Conservation (phyloP, 179 eudicot species). For the Drosera spatulata region DNA sequence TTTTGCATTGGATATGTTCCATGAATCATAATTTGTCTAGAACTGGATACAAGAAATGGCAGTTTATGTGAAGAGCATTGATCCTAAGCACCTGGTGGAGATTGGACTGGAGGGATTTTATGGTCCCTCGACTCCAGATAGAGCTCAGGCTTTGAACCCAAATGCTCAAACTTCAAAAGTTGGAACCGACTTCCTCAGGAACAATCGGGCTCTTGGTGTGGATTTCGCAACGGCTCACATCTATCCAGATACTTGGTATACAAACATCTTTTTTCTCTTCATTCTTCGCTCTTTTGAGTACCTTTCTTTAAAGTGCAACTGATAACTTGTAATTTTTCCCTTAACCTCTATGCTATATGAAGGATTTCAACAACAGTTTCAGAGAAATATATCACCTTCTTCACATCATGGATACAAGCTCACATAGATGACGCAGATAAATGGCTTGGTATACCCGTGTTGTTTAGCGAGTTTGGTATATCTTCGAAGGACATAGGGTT, state of each 20-base stretch:
- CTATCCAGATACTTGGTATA: conserved; percentile 88
- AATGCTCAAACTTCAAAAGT: conserved; percentile 56
- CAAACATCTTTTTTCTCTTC: background rate
- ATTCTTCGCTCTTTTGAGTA: background rate
- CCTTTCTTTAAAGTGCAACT: background rate
- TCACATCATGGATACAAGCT: conserved; percentile 68
- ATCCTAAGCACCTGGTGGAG: conserved; percentile 71
- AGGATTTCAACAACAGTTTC: conserved; percentile 47
- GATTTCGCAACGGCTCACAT: conserved; percentile 91
- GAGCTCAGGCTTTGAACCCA: conserved; percentile 42
- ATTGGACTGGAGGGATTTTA: conserved; percentile 86
- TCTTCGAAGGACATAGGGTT: conserved; percentile 66
- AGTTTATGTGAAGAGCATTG: conserved; percentile 67
- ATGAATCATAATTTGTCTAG: conserved; percentile 20
- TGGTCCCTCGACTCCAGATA: conserved; percentile 61
- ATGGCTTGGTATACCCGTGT: conserved; percentile 56
- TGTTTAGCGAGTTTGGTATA: conserved; percentile 73
- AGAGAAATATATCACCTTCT: conserved; percentile 43
- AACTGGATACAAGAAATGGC: conserved; percentile 96
- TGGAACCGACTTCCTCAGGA: conserved; percentile 84
- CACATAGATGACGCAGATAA: conserved; percentile 79
- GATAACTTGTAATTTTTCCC: background rate
- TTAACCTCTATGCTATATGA: background rate
- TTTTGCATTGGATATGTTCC: background rate
- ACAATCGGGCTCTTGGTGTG: conserved; percentile 72